A percentile compares a stretch with the other conserved stretches of the same genome.
These are phyloP conservation scores for Paxillus rubicundulus DNA, from an alignment of 768 basidiomycete species.

Conservation along the genomic window DNA sequence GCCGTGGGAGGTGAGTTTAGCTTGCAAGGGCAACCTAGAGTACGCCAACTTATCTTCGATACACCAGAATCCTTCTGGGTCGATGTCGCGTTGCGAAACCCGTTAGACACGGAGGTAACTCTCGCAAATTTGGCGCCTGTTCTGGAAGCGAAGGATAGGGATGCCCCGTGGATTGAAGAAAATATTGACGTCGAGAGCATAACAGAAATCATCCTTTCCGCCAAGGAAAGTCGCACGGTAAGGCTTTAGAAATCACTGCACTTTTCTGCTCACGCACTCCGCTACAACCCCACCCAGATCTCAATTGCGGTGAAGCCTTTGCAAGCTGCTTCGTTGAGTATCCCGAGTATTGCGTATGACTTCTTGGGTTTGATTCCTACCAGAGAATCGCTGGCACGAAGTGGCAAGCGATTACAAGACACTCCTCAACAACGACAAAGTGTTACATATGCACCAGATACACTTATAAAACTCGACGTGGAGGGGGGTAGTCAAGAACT, in stretches of 20 bases:
- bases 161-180: slow-evolving; percentile 33
- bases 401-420: slow-evolving; percentile 75
- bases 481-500: slow-evolving; percentile 66
- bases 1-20: slow-evolving; percentile 55
- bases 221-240: slow-evolving; percentile 67
- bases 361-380: slow-evolving; percentile 74
- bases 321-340: slow-evolving; percentile 48
- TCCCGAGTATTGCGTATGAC: slow-evolving; percentile 59
- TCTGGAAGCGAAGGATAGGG: slow-evolving; percentile 39
- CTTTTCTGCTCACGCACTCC: not conserved
- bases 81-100: slow-evolving; percentile 68
- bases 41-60: slow-evolving; percentile 1
- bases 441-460: slow-evolving; percentile 71
- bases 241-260: slow-evolving; percentile 18
- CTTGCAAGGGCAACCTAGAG: not conserved
- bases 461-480: slow-evolving; percentile 57
- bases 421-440: slow-evolving; percentile 67
- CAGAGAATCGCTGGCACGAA: slow-evolving; percentile 61
- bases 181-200: slow-evolving; percentile 58
- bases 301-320: slow-evolving; percentile 59
- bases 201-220: slow-evolving; percentile 56
- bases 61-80: slow-evolving; percentile 71
- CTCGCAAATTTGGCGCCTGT: slow-evolving; percentile 59
- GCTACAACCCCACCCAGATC: slow-evolving; percentile 39
- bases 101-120: slow-evolving; percentile 70